These are phyloP conservation scores for Clarireedia homoeocarpa DNA, from an alignment of 2,329 filamentous ascomycete species.

Conservation along the genomic window DNA sequence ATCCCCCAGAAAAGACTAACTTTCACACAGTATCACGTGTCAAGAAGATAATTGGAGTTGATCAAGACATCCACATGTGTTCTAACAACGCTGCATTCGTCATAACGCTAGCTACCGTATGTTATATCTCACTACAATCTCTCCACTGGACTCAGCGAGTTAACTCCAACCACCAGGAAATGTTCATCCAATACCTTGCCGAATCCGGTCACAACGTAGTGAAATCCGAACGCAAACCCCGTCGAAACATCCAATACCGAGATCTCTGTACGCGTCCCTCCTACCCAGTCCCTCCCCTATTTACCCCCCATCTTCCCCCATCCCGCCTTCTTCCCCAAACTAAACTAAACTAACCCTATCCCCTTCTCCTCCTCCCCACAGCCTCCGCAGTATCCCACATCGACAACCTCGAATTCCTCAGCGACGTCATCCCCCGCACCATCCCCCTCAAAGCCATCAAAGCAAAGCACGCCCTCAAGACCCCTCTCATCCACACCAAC, in stretches of 20 bases:
- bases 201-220: constrained; percentile 80
- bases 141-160: neutral
- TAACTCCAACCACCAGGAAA: constrained; percentile 50
- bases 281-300: no score
- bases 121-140: constrained; percentile 20
- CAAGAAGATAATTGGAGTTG: constrained; percentile 88
- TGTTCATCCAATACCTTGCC: constrained; percentile 91
- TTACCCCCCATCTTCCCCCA: constrained; percentile 11
- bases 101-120: constrained; percentile 80
- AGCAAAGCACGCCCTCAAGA: constrained; percentile 42
- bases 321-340: neutral
- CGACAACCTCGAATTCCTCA: constrained; percentile 91
- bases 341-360: neutral
- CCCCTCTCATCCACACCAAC: neutral
- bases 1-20: constrained; percentile 8
- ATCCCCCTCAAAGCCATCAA: constrained; percentile 74
- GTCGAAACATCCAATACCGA: constrained; percentile 91
- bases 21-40: constrained; percentile 69
- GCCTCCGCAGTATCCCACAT: constrained; percentile 79
- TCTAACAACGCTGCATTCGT: constrained; percentile 93
- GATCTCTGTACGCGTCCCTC: constrained; percentile 60
- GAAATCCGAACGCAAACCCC: constrained; percentile 83
- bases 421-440: constrained; percentile 84
- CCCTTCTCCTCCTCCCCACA: constrained; percentile 29
- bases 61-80: constrained; percentile 77